A percentile compares a stretch with the other conserved stretches of the same genome.
phyloP scores from a whole-genome alignment of 2,329 filamentous ascomycete species.

The Monilinia polystroma region DNA sequence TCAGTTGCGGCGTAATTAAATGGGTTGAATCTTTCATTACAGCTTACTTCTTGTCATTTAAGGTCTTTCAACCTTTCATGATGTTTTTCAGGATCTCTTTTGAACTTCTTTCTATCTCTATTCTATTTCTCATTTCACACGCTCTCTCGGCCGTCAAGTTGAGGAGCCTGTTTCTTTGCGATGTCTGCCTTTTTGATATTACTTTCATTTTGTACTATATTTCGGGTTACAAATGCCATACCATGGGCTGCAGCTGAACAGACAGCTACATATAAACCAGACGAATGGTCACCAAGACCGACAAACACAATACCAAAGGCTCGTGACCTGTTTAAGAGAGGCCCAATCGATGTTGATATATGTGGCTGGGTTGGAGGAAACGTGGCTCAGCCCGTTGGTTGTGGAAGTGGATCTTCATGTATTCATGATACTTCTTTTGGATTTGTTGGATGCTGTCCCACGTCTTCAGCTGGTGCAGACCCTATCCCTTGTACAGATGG shows the following conservation, averaged over 20 bases:
- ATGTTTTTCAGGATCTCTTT: constrained; percentile 6
- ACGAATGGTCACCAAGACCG: constrained; percentile 36
- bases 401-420: constrained; percentile 36
- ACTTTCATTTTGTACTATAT: constrained; percentile 31
- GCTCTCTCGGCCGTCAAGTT: background rate
- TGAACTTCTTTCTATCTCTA: constrained; percentile 5
- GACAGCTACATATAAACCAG: constrained; percentile 33
- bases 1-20: constrained; percentile 13
- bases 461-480: constrained; percentile 24
- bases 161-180: constrained; percentile 31
- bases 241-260: constrained; percentile 33
- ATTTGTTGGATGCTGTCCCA: constrained; percentile 38
- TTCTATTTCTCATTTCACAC: constrained; percentile 5
- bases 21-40: constrained; percentile 5
- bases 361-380: constrained; percentile 39
- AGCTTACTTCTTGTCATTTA: constrained; percentile 14
- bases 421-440: constrained; percentile 36
- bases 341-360: constrained; percentile 31
- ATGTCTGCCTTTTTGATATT: constrained; percentile 35
- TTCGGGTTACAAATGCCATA: constrained; percentile 30
- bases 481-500: constrained; percentile 36
- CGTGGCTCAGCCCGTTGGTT: constrained; percentile 29
- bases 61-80: background rate
- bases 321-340: constrained; percentile 33
- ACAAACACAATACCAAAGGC: constrained; percentile 32